Base-by-base conservation (phyloP, 116 monocot species). In the Cymodocea nodosa region DNA sequence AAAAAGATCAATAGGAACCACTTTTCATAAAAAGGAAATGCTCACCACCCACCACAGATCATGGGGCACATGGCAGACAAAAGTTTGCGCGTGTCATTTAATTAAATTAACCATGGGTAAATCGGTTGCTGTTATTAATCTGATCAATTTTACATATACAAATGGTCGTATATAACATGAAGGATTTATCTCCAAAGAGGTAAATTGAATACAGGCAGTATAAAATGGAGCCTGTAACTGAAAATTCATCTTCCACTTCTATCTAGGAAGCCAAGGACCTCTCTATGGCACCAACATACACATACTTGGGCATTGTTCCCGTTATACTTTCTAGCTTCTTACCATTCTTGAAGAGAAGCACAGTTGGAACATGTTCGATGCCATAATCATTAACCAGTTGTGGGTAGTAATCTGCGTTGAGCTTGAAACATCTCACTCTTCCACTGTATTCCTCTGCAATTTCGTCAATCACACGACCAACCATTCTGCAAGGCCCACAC, bases 401-500 rank as follows among this genome's bases (percentile, higher is more conserved):
- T 4, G 89, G 85, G 61, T 93, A 61, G 44, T 80, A 76, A 64
- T 93, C 85, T 0, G 89, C 72, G 52, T 89, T 71, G 36, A 93
- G 74, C 67, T 70, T 83, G 34, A 70, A 80, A 59, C 78, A 85
- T 60, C 62, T 79, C 50, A 93, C 66, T 63, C 74, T 83, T 64
- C 89, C 93, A 13, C 30, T 58, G 63, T 85, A 93, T 36, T 93
- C 93, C 56, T 53, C 54, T 35, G 89, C 77, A 61, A 93, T 73
- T 70, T 93, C 93, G 10, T 89, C 78, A 3, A 93, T 66, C 20
- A 93, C 64, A 35, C 84, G 79, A 51, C 64, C 66, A n/a, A 84
- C 84, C 86, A 93, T 89, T 39, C 48, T 76, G 51, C 93, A 93
- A 15, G 93, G 93, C 15, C 93, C 93, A 44, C 93, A 93, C 93